Conservation (phyloP, 2,329 filamentous ascomycete species). For the Epicoccum sorghinum region DNA sequence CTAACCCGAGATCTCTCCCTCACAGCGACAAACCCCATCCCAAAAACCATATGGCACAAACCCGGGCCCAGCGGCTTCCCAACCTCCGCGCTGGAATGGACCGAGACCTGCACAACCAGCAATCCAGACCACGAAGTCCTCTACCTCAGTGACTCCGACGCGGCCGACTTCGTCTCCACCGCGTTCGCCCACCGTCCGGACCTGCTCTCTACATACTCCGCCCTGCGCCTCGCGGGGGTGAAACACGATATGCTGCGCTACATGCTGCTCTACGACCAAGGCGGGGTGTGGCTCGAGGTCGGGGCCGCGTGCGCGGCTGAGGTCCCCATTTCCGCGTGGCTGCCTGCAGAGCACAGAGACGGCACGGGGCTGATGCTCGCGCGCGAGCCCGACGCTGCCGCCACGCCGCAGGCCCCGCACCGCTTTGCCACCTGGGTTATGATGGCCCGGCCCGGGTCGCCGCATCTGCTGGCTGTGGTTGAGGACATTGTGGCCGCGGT, state of each 20-base stretch:
- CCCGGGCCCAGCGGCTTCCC: constrained; percentile 46
- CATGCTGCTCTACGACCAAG: neutral
- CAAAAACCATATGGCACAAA: constrained; percentile 50
- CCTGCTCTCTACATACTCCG: neutral
- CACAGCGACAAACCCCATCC: constrained; percentile 15
- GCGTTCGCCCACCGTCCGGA: neutral
- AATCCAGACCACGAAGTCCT: constrained; percentile 40
- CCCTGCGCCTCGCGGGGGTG: neutral
- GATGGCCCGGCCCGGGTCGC: neutral
- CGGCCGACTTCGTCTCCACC: neutral
- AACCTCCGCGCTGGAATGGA: constrained; percentile 38
- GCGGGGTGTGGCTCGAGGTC: neutral
- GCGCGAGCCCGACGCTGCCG: neutral
- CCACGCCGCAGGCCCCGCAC: neutral
- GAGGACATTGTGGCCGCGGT: neutral
- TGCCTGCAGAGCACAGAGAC: neutral
- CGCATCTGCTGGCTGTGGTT: neutral
- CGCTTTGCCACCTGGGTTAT: neutral
- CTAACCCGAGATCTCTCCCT: neutral
- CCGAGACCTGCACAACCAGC: constrained; percentile 36
- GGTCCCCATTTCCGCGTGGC: neutral
- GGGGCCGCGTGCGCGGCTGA: constrained; percentile 1
- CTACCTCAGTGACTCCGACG: constrained; percentile 38
- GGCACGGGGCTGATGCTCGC: neutral
- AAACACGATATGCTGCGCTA: neutral